Base-by-base conservation (phyloP, 305 asterid species). In the Stenogyne calaminthoides region DNA sequence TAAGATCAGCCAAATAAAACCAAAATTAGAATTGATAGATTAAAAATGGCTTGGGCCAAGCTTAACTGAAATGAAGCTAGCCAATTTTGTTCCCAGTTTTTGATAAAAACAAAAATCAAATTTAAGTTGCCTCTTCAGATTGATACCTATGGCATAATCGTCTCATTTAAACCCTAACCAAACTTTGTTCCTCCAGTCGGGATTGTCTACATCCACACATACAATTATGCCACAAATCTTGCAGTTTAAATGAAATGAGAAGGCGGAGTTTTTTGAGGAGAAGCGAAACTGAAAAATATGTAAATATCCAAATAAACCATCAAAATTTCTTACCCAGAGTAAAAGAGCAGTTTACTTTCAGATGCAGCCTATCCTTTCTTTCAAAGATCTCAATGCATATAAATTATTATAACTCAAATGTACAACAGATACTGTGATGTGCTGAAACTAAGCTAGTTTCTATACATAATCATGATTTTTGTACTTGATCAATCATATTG, bases 1-100 rank as follows among this genome's bases (percentile, higher is more conserved):
- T 34, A 40, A 27, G 27, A 60, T 39, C 74, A 74, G 25, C 44
- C 44, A 27, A 67, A 74, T 47, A 49, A n/a, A 73, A 37, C 52
- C 22, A 8, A 39, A 19, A 44, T 27, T 34, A 32, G 58, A 61
- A 22, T 19, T 16, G 42, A 27, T 52, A 56, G 42, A 71, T 29
- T 44, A 68, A 14, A 71, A 49, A 14, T 32, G 51, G 51, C 22
- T 51, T 6, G 39, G 58, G 8, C 14, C 57, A 42, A 66, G 27
- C 40, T 60, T 5, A 14, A 52, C 36, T 12, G 19, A 29, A 40
- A 46, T 6, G 37, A 55, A 20, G 16, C n/a, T 47, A 63, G 39
- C 77, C 51, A 36, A 62, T n/a, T 18, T 37, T 39, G 29, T 15
- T 42, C 36, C 18, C 7, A 59, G 60, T n/a, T 62, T 71, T 58